phyloP scores from a whole-genome alignment of 73 alveolate genomes.

The Tetrahymena elliotti region DNA sequence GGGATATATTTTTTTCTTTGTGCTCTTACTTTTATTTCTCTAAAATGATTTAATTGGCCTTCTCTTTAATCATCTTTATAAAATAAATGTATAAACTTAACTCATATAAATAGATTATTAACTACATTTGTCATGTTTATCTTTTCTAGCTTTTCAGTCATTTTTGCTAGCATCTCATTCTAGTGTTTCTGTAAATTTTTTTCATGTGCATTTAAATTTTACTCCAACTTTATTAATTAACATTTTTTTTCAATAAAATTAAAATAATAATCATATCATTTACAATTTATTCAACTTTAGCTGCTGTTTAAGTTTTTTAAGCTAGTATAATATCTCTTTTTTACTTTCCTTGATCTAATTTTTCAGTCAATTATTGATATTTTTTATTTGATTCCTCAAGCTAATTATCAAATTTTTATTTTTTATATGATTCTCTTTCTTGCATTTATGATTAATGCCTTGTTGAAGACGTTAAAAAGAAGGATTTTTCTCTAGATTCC shows the following conservation, averaged over 20 bases:
- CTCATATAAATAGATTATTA: not conserved
- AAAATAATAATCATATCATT: no score
- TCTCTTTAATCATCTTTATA: not conserved
- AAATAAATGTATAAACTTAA: not conserved
- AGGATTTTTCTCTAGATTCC: not conserved
- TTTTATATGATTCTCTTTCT: not conserved
- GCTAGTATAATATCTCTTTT: not conserved
- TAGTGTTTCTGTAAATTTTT: not conserved
- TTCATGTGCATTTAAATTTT: not conserved
- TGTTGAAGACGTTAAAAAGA: not conserved
- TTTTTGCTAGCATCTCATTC: not conserved
- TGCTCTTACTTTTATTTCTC: not conserved
- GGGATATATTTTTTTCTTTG: not conserved
- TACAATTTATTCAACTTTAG: not conserved
- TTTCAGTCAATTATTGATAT: not conserved
- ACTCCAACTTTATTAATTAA: not conserved
- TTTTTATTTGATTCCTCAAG: not conserved
- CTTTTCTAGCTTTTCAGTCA: not conserved
- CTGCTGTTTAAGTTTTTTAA: not conserved
- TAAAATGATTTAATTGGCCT: not conserved
- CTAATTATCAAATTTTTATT: not conserved
- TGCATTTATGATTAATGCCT: not conserved
- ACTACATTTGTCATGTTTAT: not conserved
- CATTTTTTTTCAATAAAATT: not conserved
- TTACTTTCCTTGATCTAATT: not conserved